A percentile compares a stretch with the other conserved stretches of the same genome.
Evolutionary conservation across 2,329 filamentous ascomycete genomes (phyloP).

Genomic region (Fusarium agapanthi): DNA sequence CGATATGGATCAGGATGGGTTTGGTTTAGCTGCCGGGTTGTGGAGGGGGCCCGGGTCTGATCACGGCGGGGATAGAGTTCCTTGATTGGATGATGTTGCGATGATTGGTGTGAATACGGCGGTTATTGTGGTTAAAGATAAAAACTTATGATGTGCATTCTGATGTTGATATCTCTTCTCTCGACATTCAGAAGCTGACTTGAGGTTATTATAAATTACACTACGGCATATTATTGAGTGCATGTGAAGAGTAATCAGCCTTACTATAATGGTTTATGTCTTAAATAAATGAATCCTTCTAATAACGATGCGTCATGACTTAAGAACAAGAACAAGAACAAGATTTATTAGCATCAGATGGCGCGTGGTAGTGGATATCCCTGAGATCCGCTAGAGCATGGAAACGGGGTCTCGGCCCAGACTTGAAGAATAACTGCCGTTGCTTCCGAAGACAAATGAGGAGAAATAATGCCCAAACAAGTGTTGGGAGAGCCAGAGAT

Average conservation of each 20-base stretch:
- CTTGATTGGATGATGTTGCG: not conserved
- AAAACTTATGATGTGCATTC: not conserved
- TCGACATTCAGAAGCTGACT: not conserved
- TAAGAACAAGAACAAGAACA: conserved; percentile 16
- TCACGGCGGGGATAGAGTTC: conserved; percentile 3
- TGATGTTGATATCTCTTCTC: not conserved
- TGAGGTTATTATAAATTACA: not conserved
- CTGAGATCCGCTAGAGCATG: not conserved
- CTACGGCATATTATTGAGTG: not conserved
- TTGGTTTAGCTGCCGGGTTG: conserved; percentile 4
- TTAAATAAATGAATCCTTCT: conserved; percentile 11
- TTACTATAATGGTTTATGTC: not conserved
- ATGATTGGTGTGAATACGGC: conserved; percentile 1
- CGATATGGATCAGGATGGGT: conserved; percentile 5
- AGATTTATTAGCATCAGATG: not conserved
- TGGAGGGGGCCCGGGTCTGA: not conserved
- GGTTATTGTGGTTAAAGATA: not conserved
- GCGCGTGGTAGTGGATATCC: conserved; percentile 24
- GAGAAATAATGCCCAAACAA: not conserved
- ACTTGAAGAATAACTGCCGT: conserved; percentile 11
- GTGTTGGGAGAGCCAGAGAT: not conserved
- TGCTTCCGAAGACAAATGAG: conserved; percentile 14
- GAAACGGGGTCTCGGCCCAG: not conserved
- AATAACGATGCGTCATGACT: conserved; percentile 11
- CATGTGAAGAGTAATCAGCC: not conserved